Evolutionary conservation across 768 basidiomycete species (phyloP), one percentile per base, ranked within the genome.

Genomic region (Psilocybe cyanescens): DNA sequence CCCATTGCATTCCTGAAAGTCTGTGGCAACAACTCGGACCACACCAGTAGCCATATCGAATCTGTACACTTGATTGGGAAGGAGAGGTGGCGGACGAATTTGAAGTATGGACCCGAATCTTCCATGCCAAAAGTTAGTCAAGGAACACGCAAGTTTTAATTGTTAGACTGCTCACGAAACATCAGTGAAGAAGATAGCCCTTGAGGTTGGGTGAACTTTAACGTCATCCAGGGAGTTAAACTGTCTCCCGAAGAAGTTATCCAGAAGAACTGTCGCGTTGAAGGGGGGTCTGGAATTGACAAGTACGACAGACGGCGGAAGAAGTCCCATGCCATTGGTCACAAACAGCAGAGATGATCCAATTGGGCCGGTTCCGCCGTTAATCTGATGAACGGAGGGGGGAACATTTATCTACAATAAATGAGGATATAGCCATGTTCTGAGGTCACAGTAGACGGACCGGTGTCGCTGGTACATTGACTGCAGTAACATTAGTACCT

Each of bases 21-120:
- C 88, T 63, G 90, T 88, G 1, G 93, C 91, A 2, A 92, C 89
- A 9, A 89, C 87, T 2, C 84, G 82, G 3, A 94, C 83, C 35
- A 81, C 73, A 3, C 89, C 82, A 1, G 87, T 88, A 1, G 78
- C 76, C 7, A 88, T 85, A 67, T 92, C 86, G 67, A 92, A 86
- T 11, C 88, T 82, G 71, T 95, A 94, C 14, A 93, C 90, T 67
- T 93, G 91, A 50, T 82, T 87, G 2, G 90, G 91, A 48, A 92
- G 68, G 48, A 85, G 79, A 5, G 89, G 90, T 4, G 75, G 63
- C 0, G 89, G 85, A 50, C 91, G 85, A 78, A 92, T 92, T 48
- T 79, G 76, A 60, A 85, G 83, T 30, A 88, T 55, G 67, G 78
- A 88, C 0, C 89, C 89, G 64, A 88, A 89, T 30, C 88, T 90